Percentiles rank a stretch among this genome's conserved stretches.
These are phyloP conservation scores for Eimeria acervulina DNA, from an alignment of 169 alveolate genomes.

Conservation along the genomic window DNA sequence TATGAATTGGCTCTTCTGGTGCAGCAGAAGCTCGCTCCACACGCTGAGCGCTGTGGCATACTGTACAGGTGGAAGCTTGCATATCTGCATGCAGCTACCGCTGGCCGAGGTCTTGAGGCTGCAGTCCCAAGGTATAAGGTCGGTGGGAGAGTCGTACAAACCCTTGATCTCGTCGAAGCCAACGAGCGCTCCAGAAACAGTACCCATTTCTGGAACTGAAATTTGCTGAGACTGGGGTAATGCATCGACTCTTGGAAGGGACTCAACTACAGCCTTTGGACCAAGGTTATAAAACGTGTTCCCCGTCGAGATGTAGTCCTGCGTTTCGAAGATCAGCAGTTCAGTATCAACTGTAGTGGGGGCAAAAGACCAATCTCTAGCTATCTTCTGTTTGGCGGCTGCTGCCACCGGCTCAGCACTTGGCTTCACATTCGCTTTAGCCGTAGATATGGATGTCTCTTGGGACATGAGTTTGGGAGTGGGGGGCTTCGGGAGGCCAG, in stretches of 20 bases:
- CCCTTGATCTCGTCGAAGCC: slow-evolving; percentile 51
- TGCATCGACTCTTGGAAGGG: not conserved
- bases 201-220: not conserved
- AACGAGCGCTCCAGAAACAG: not conserved
- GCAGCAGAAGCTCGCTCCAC: slow-evolving; percentile 72
- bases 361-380: slow-evolving; percentile 31
- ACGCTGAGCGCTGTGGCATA: slow-evolving; percentile 51
- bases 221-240: not conserved
- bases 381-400: not conserved
- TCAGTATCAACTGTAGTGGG: slow-evolving; percentile 28
- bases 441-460: too few relatives aligned
- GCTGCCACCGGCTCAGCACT: not conserved
- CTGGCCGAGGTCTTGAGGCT: slow-evolving; percentile 49
- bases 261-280: slow-evolving; percentile 50
- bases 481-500: not conserved
- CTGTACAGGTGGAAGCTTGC: slow-evolving; percentile 69
- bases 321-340: slow-evolving; percentile 4
- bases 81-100: slow-evolving; percentile 48
- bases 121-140: slow-evolving; percentile 54
- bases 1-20: slow-evolving; percentile 66
- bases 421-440: not conserved
- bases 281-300: slow-evolving; percentile 35
- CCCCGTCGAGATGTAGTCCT: slow-evolving; percentile 18
- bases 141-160: slow-evolving; percentile 55
- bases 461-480: not conserved